Evolutionary conservation across 768 basidiomycete species (phyloP), one percentile per base, ranked within the genome.

Genomic region (Russula dissimulans): DNA sequence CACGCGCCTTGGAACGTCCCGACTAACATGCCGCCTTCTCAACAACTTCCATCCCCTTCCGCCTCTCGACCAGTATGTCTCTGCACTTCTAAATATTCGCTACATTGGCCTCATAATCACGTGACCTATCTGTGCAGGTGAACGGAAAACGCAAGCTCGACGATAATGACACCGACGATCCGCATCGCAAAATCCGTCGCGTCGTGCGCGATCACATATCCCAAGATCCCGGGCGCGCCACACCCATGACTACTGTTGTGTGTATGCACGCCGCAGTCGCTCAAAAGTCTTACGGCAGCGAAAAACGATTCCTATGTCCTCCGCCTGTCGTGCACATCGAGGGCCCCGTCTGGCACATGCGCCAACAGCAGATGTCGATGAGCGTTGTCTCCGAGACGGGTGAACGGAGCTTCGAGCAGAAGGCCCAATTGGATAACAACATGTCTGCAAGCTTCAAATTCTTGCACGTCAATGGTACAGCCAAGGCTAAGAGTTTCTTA

Each of bases 261-360:
- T 92, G 89, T 66, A 78, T 94, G 55, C 93, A 95, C 69, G 91
- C 93, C 29, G 91, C 90, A 36, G 91, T 94, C 53, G 94, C 91
- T 1, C 94, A 97, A 76, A 97, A 97, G 75, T 94, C 91, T 11
- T 97, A 97, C 70, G 91, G 91, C 54, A 91, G 87, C 71, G 94
- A 97, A 76, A 94, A 95, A 72, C 87, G 94, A 59, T 93, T 95
- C 70, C 81, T 97, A 41, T 92, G 90, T 68, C 94, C 94, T 9
- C 93, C 94, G 3, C 94, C 94, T 9, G 83, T 95, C 59, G 91
- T 97, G 34, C 89, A 91, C 66, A 91, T 95, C 65, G 89, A 92
- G 67, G 91, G 92, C 18, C 89, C 93, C 3, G 84, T 87, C 42
- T 85, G 86, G 83, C 87, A 89, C 63, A 86, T 91, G 78, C 86